Evolutionary conservation across 352 stramenopile species (phyloP), one percentile per base, ranked within the genome.

Genomic region (Pythium apleroticum): DNA sequence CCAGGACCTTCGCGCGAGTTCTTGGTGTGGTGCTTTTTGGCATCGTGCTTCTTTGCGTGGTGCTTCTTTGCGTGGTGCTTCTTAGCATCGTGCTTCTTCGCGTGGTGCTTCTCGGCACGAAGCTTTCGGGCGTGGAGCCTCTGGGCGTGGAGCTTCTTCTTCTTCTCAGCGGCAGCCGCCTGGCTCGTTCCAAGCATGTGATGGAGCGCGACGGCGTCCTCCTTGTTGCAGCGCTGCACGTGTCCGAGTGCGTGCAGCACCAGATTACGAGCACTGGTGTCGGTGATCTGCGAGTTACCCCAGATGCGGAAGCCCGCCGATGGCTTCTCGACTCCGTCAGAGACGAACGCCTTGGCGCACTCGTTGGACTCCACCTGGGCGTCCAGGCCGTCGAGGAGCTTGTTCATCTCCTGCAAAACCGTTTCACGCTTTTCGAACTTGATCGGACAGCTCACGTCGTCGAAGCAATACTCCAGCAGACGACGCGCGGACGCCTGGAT

Each of bases 401-500:
- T 35, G 10, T 65, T 2, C 27, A 60, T 48, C 5, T 71, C 57
- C 19, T 66, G 41, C 4, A 66, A 9, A 15, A 63, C 57, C 8
- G 37, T 66, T 30, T 66, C 64, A 7, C 58, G 50, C 14, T 45
- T 57, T 19, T 66, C 52, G 53, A 62, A 60, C 35, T 41, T 65
- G 31, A 71, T 31, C 12, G 41, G 43, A 50, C 56, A 66, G 45
- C 31, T 30, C 11, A 14, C 15, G n/a, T 58, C 25, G 54, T 65
- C 55, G 43, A 43, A 60, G 45, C 63, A 63, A 27, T 50, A 65
- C 63, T 70, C 49, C 4, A 70, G 50, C n/a, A 70, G 57, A 15
- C 56, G 56, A 9, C 33, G 22, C 5, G 48, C 17, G 3, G 56
- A 35, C 25, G 24, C 30, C 6, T 54, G 50, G 30, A 70, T 49